phyloP scores from a whole-genome alignment of 2,329 filamentous ascomycete species.

The Fusarium verrucosum region DNA sequence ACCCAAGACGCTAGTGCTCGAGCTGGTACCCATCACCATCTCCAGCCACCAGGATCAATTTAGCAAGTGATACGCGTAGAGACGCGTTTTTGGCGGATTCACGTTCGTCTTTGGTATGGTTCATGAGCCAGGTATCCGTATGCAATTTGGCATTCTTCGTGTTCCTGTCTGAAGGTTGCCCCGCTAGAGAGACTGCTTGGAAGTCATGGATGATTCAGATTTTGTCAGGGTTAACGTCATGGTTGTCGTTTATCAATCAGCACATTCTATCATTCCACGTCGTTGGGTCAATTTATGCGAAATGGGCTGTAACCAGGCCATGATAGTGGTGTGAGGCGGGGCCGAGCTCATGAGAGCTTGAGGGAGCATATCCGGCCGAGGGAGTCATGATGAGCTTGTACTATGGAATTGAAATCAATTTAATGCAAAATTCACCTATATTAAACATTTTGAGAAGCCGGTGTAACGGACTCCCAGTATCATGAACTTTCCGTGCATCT shows the following conservation, averaged over 20 bases:
- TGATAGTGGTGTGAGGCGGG: conserved; percentile 22
- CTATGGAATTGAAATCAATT: not conserved
- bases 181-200: conserved; percentile 13
- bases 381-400: conserved; percentile 34
- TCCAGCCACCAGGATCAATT: conserved; percentile 37
- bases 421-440: conserved; percentile 13
- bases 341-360: conserved; percentile 17
- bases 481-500: conserved; percentile 7
- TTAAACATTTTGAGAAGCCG: not conserved
- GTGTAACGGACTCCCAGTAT: not conserved
- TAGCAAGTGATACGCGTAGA: conserved; percentile 38
- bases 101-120: conserved; percentile 34
- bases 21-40: conserved; percentile 28
- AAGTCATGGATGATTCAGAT: conserved; percentile 40
- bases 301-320: conserved; percentile 25
- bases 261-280: conserved; percentile 38
- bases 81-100: conserved; percentile 35
- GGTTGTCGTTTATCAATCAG: conserved; percentile 47
- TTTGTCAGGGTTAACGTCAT: conserved; percentile 40
- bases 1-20: conserved; percentile 30
- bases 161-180: not conserved
- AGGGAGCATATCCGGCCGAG: conserved; percentile 15
- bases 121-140: no score
- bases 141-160: no score
- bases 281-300: conserved; percentile 37